Conservation (phyloP, 208 protist genomes). For the Wallacemonas sp. region DNA sequence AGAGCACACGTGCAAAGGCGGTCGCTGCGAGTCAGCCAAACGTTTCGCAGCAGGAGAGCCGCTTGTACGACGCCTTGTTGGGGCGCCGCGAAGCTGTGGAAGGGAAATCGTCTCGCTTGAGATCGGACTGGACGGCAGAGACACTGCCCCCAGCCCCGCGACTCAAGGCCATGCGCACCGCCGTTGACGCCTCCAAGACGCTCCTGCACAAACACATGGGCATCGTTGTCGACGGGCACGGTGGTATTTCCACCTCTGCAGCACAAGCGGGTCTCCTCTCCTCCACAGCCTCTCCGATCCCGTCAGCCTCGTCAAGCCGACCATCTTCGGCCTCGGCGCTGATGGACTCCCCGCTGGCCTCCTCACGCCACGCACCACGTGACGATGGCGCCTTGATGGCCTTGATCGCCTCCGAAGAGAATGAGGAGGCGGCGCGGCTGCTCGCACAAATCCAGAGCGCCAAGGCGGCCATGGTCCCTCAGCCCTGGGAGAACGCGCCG, state of each 20-base stretch:
- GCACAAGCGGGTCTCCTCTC: no score
- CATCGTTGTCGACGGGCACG: no score
- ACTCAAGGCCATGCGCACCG: conserved; percentile 10
- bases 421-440: conserved; percentile 11
- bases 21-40: not conserved
- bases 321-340: conserved; percentile 1
- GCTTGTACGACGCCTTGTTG: conserved; percentile 42
- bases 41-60: conserved; percentile 24
- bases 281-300: no score
- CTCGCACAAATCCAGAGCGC: conserved; percentile 29
- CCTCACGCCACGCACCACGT: no score
- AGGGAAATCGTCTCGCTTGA: conserved; percentile 15
- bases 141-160: conserved; percentile 4
- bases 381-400: not conserved
- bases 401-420: not conserved
- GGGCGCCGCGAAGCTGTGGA: conserved; percentile 17
- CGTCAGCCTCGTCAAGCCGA: conserved; percentile 4
- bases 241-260: no score
- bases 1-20: no score
- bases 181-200: conserved; percentile 1
- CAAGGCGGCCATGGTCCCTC: conserved; percentile 50
- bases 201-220: conserved; percentile 6
- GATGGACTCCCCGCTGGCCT: not conserved
- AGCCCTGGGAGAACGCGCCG: conserved; percentile 46
- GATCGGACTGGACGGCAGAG: conserved; percentile 7